These are phyloP conservation scores for Trichoderma brevicompactum DNA, from an alignment of 2,329 filamentous ascomycete genomes.

Conservation along the genomic window DNA sequence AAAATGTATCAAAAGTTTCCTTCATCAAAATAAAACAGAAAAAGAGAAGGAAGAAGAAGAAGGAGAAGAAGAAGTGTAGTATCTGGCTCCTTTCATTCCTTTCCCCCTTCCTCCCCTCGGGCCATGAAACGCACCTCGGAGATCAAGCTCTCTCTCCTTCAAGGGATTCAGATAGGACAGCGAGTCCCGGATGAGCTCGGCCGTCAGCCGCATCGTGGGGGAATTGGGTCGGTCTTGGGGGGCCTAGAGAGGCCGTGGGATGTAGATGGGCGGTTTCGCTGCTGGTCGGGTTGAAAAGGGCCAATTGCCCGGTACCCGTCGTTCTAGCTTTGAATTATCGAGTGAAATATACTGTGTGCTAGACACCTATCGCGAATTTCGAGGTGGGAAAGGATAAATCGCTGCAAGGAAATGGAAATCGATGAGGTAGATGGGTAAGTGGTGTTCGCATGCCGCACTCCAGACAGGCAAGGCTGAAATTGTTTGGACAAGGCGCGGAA, in stretches of 20 bases:
- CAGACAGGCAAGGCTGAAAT: constrained; percentile 39
- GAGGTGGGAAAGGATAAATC: not conserved
- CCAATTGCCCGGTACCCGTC: not conserved
- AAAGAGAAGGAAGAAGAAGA: constrained; percentile 45
- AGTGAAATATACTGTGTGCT: too few relatives aligned
- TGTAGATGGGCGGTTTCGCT: not conserved
- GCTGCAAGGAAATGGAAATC: not conserved
- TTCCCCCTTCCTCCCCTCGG: constrained; percentile 4
- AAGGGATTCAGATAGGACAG: constrained; percentile 98
- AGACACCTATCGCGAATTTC: not conserved
- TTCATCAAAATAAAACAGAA: constrained; percentile 43
- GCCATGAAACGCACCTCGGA: constrained; percentile 85
- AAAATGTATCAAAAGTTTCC: constrained; percentile 36
- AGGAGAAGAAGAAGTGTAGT: constrained; percentile 66
- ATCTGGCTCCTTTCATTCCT: constrained; percentile 82
- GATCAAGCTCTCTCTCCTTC: constrained; percentile 98
- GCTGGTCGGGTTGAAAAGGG: not conserved
- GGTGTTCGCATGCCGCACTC: constrained; percentile 19
- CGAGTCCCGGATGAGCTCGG: constrained; percentile 90
- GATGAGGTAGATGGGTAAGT: not conserved
- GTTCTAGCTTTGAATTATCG: not conserved
- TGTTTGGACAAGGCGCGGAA: constrained; percentile 40
- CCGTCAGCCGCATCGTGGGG: constrained; percentile 84
- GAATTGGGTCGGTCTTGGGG: constrained; percentile 15
- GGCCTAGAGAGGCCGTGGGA: not conserved